Base-by-base conservation (phyloP, 768 basidiomycete species). In the Hortiboletus flavorubellus region DNA sequence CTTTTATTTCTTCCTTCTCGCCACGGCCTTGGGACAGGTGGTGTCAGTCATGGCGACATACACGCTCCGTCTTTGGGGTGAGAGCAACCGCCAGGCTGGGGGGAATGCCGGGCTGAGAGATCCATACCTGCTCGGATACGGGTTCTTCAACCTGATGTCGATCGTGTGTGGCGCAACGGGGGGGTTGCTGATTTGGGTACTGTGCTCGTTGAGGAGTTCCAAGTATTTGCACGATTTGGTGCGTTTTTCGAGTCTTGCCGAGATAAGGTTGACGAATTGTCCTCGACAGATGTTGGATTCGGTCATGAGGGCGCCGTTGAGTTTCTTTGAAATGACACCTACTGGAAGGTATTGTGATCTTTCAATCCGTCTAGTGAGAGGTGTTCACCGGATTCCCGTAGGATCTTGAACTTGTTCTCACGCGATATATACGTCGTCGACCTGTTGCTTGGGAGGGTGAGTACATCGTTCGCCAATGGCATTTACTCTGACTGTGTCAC, bases 311-410 rank as follows among this genome's bases (percentile, higher is more conserved):
- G 87, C 91, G 0, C 93, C 93, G 0, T 70, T 95, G 61, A 85
- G 82, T 61, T 98, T 92, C 76, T 98, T 97, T 67, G 95, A 97
- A 69, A 72, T 79, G 51, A 97, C 93, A 0, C 95, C 93, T 2
- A 86, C 82, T 15, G 93, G 93, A 60, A 81, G 88, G 89, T 88
- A 61, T 47, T 78, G 56, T 35, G 10, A 16, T 18, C 12, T 18
- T 49, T 26, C 9, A 1, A 7, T 26, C 1, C 44, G 4, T 50
- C 29, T 35, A 16, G 14, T 35, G 46, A 23, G 11, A 5, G 14
- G 2, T 15, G 29, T 39, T 59, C 15, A 53, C 34, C 9, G 8
- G 2, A 44, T 15, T 15, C 46, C 7, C 3, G 1, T 51, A 90
- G 93, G 9, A 88, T 95, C 51, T 68, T 98, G 49, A 98, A 97